Base-by-base conservation (phyloP, 352 stramenopile species). In the Pythium scleroteichum region DNA sequence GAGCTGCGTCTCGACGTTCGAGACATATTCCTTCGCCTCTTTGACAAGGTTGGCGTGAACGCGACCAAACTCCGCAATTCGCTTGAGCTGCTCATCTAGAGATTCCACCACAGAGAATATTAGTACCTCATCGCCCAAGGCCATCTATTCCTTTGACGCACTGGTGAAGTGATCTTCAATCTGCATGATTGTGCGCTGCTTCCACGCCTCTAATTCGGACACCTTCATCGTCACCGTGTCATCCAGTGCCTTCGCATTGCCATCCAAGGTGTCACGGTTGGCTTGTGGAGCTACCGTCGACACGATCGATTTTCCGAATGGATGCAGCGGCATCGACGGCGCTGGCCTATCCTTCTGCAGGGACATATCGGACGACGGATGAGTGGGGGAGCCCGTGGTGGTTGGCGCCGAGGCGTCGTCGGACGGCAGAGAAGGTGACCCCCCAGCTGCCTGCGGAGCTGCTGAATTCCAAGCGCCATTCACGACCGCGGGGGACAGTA, bases 1-100 rank as follows among this genome's bases (percentile, higher is more conserved):
- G 17, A 89, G 62, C 59, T 84, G 75, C 17, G 69, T 69, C 49
- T 91, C 82, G 33, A 89, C 69, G 57, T 71, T 75, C 46, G 64
- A 69, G 23, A 92, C 82, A 54, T 87, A 83, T 53, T 87, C 66
- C 48, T 80, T 87, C 3, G 82, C 79, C 58, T 92, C 79, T 22
- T 82, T 75, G 32, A 90, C 54, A 10, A 92, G 64, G 40, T 67
- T 87, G 3, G 76, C 78, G 60, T 88, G 79, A 14, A 87, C 79
- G 29, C 82, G 79, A 26, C 82, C 82, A 55, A 92, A 92, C 55
- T 92, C 82, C 1, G 78, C 75, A 53, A 92, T 92, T 33, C 82
- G 75, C 66, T 90, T 92, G 19, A 92, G 62, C 61, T 92, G 82
- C 41, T 92, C 78, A 54, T 88, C 82, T 92, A 40, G 12, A 26